A percentile compares a stretch with the other conserved stretches of the same genome.
Evolutionary conservation across 129 eudicot species (phyloP).

Genomic region (Cynara cardunculus): DNA sequence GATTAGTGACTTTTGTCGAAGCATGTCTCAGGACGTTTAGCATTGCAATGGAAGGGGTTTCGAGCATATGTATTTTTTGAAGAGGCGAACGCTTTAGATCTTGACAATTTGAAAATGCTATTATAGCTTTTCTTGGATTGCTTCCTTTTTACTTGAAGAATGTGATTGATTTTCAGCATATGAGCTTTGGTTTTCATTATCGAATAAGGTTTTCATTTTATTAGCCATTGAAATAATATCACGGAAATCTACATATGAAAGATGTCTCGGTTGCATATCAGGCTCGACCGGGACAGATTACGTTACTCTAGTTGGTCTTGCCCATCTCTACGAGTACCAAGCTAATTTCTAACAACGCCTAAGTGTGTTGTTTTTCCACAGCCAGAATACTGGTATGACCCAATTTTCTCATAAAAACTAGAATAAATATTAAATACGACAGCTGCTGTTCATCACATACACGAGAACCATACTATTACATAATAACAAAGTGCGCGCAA

Average conservation of each 20-base stretch:
- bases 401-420: not conserved
- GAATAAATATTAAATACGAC: not conserved
- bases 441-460: not conserved
- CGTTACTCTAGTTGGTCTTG: no score
- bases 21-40: not conserved
- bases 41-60: not conserved
- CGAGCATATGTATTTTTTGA: not conserved
- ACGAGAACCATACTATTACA: not conserved
- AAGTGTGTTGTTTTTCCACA: not conserved
- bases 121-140: not conserved
- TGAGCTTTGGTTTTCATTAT: not conserved
- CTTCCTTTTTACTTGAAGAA: no score
- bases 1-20: no score
- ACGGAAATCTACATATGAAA: not conserved
- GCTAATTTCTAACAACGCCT: no score
- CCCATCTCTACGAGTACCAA: no score
- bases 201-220: not conserved
- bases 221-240: not conserved
- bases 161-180: no score
- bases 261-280: not conserved
- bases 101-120: not conserved
- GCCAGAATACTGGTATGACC: not conserved
- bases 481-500: not conserved
- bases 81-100: not conserved
- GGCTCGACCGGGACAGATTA: no score